phyloP scores from a whole-genome alignment of 306 rosid genomes.

The Rosa chinensis region DNA sequence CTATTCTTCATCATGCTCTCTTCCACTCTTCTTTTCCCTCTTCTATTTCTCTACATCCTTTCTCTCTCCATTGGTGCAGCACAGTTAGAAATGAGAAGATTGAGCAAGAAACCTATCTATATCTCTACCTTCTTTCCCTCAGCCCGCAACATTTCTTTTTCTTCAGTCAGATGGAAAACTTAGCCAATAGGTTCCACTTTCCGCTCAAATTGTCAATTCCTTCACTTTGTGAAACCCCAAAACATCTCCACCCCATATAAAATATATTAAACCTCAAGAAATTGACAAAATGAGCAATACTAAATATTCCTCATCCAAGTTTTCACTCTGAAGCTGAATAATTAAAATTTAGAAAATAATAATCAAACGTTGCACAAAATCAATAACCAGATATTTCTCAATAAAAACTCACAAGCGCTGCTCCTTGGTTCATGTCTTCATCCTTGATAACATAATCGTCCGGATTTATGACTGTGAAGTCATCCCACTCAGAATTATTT shows the following conservation, averaged over 20 bases:
- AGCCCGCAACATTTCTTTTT: no score
- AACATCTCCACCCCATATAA: no score
- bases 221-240: no score
- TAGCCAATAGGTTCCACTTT: no score
- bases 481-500: constrained; percentile 85
- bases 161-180: no score
- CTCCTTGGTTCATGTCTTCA: constrained; percentile 77
- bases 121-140: no score
- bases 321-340: background rate
- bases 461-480: constrained; percentile 92
- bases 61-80: background rate
- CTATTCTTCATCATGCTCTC: no score
- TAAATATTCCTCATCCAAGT: background rate
- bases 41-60: background rate
- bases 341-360: background rate
- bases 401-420: constrained; percentile 42
- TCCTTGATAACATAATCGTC: constrained; percentile 94
- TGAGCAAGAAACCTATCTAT: background rate
- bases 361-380: background rate
- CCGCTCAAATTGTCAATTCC: no score
- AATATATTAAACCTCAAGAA: background rate
- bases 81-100: background rate
- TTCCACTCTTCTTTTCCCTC: no score
- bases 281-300: background rate
- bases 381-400: constrained; percentile 19